Conservation (phyloP, 2,329 filamentous ascomycete species). For the Calonectria leucothoes region DNA sequence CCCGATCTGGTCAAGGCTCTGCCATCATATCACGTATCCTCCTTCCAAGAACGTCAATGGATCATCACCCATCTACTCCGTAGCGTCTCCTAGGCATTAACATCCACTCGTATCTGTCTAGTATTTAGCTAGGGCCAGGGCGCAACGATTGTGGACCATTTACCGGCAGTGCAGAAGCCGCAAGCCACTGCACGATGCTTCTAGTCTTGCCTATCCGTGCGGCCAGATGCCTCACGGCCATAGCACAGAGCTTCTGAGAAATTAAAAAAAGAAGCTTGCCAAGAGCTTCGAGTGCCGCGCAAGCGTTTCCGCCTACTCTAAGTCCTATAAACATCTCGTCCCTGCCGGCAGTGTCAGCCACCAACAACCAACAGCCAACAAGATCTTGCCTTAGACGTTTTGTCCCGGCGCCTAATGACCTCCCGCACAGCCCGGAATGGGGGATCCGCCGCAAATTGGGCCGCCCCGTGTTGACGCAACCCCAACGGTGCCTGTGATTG, state of each 20-base stretch:
- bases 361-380: not conserved
- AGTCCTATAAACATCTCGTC: not conserved
- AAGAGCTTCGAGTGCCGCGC: not conserved
- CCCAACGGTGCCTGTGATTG: conserved; percentile 11
- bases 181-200: not conserved
- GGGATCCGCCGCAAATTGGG: conserved; percentile 13
- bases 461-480: conserved; percentile 20
- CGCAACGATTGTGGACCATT: not conserved
- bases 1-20: not conserved
- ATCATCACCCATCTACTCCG: not conserved
- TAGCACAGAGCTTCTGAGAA: not conserved
- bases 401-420: not conserved
- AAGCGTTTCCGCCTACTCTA: not conserved
- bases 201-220: not conserved
- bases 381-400: not conserved
- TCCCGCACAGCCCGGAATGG: conserved; percentile 4
- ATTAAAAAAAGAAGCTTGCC: not conserved
- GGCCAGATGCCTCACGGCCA: not conserved
- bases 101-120: not conserved
- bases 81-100: not conserved
- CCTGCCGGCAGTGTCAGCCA: not conserved
- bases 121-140: not conserved
- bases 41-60: not conserved
- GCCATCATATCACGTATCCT: not conserved
- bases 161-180: not conserved